A percentile compares a stretch with the other conserved stretches of the same genome.
Conservation (phyloP, 768 basidiomycete species). For the Amanita jacksonii region DNA sequence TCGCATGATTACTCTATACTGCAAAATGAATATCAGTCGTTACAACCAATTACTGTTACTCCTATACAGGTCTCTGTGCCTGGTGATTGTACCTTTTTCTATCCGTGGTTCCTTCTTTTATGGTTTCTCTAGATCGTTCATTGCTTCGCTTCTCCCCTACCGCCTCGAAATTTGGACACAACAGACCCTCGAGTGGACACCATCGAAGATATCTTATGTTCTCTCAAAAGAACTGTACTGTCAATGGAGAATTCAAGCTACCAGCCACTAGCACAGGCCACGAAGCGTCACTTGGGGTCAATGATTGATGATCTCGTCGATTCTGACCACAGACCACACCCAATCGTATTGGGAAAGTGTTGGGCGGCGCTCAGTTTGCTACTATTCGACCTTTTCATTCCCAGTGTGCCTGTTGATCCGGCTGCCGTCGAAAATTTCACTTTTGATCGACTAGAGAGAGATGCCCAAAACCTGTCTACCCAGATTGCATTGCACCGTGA, state of each 20-base stretch:
- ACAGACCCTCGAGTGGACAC: not conserved
- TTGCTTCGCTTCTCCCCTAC: not conserved
- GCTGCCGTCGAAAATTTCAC: constrained; percentile 49
- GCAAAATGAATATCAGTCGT: constrained; percentile 27
- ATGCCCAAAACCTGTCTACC: constrained; percentile 28
- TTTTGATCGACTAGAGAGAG: constrained; percentile 31
- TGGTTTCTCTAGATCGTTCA: not conserved
- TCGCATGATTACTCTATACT: constrained; percentile 28
- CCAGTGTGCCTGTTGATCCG: constrained; percentile 83
- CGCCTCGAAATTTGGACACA: not conserved
- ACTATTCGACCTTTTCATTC: constrained; percentile 66
- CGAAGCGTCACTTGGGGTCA: constrained; percentile 21
- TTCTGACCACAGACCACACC: constrained; percentile 7
- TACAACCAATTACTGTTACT: constrained; percentile 31
- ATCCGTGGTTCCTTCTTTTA: not conserved
- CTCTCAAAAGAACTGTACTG: constrained; percentile 10
- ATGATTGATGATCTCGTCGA: constrained; percentile 3
- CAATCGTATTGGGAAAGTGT: constrained; percentile 20
- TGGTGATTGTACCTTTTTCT: constrained; percentile 21
- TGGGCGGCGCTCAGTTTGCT: constrained; percentile 57
- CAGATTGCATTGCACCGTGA: constrained; percentile 46
- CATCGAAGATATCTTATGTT: not conserved
- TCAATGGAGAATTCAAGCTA: constrained; percentile 25
- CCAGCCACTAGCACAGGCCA: constrained; percentile 24
- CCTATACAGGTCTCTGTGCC: constrained; percentile 29